Evolutionary conservation across 805 yeast genomes (phyloP).

Genomic region (Maudiozyma serrabonitensis): DNA sequence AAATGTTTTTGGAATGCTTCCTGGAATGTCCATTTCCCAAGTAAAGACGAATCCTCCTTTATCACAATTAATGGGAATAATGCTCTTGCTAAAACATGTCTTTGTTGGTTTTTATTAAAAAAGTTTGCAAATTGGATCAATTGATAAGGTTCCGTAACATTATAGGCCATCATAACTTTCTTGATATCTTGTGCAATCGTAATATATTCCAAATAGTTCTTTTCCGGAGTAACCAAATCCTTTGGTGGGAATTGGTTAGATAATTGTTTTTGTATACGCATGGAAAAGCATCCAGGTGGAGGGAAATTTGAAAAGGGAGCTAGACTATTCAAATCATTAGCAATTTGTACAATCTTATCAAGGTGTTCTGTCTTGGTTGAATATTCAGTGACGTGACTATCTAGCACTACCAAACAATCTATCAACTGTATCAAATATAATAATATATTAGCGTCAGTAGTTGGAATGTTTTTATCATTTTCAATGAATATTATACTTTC

Average conservation of each 20-base stretch:
- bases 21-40: slow-evolving; percentile 39
- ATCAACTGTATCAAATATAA: slow-evolving; percentile 22
- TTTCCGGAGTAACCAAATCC: slow-evolving; percentile 24
- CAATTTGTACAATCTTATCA: slow-evolving; percentile 9
- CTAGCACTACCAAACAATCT: slow-evolving; percentile 24
- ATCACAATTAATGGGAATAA: slow-evolving; percentile 51
- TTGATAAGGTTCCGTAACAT: slow-evolving; percentile 26
- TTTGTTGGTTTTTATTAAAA: slow-evolving; percentile 28
- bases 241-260: slow-evolving; percentile 42
- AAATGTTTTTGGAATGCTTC: slow-evolving; percentile 36
- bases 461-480: not conserved
- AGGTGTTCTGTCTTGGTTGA: slow-evolving; percentile 9
- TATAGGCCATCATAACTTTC: slow-evolving; percentile 27
- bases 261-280: slow-evolving; percentile 38
- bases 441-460: slow-evolving; percentile 3
- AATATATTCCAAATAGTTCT: slow-evolving; percentile 21
- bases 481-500: slow-evolving; percentile 22
- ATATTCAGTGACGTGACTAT: slow-evolving; percentile 9
- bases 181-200: slow-evolving; percentile 32
- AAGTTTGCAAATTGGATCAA: slow-evolving; percentile 26
- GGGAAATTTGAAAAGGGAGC: not conserved
- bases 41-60: slow-evolving; percentile 49
- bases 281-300: slow-evolving; percentile 34
- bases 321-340: slow-evolving; percentile 1
- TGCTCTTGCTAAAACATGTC: slow-evolving; percentile 47